Evolutionary conservation across 2,329 filamentous ascomycete species (phyloP).

Genomic region (Hirsutella thompsonii): DNA sequence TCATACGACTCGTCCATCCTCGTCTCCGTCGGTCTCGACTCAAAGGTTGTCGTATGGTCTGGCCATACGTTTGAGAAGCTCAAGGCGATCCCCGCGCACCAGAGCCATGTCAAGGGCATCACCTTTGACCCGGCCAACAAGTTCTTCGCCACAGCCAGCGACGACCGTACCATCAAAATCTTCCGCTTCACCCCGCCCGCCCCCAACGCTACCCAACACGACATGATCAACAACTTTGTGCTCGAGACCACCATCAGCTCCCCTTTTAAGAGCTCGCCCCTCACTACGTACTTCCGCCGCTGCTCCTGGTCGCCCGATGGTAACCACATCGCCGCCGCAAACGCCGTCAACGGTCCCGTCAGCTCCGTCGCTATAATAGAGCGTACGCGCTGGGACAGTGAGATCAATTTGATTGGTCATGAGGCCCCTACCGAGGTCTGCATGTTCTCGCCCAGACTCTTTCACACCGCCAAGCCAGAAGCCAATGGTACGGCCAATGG

Average conservation of each 20-base stretch:
- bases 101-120: conserved; percentile 97
- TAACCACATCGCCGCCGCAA: conserved; percentile 91
- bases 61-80: conserved; percentile 96
- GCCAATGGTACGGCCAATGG: conserved; percentile 35
- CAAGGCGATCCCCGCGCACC: conserved; percentile 83
- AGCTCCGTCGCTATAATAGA: conserved; percentile 95
- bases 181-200: conserved; percentile 87
- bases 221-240: conserved; percentile 93
- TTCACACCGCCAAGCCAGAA: conserved; percentile 56
- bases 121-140: conserved; percentile 98
- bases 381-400: conserved; percentile 82
- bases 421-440: conserved; percentile 96
- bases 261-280: conserved; percentile 80
- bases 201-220: conserved; percentile 84
- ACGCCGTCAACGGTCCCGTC: conserved; percentile 93
- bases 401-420: conserved; percentile 95
- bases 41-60: conserved; percentile 97
- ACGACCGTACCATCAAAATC: conserved; percentile 92
- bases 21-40: conserved; percentile 91
- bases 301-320: conserved; percentile 98
- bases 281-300: conserved; percentile 92
- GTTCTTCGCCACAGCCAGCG: conserved; percentile 95
- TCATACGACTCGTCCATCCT: conserved; percentile 90
- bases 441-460: conserved; percentile 88
- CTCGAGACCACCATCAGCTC: conserved; percentile 82